A percentile compares a stretch with the other conserved stretches of the same genome.
phyloP scores from a whole-genome alignment of 495 filamentous ascomycete species.

The Aspergillus avenaceus region DNA sequence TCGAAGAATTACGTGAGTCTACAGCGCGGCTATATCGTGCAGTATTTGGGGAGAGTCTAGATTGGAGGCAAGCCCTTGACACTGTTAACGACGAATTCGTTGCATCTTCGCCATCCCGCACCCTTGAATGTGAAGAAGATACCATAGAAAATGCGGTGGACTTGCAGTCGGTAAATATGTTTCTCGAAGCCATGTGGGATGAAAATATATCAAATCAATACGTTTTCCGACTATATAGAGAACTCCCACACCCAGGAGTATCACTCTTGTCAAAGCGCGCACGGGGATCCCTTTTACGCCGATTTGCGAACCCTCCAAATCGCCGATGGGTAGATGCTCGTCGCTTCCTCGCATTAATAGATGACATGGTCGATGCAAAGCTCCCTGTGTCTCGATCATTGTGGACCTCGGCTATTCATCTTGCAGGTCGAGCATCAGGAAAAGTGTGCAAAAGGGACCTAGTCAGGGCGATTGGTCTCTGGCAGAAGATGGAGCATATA shows the following conservation, averaged over 20 bases:
- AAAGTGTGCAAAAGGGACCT: slow-evolving; percentile 59
- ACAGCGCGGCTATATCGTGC: slow-evolving; percentile 15
- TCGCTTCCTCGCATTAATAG: slow-evolving; percentile 76
- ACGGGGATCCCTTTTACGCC: slow-evolving; percentile 62
- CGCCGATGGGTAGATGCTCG: slow-evolving; percentile 47
- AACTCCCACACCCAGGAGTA: slow-evolving; percentile 62
- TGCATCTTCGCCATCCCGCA: neutral
- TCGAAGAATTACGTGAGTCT: slow-evolving; percentile 4
- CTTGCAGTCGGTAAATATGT: slow-evolving; percentile 29
- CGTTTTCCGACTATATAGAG: slow-evolving; percentile 57
- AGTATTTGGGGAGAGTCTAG: slow-evolving; percentile 11
- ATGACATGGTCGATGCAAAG: slow-evolving; percentile 68
- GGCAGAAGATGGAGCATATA: slow-evolving; percentile 82
- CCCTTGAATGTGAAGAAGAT: slow-evolving; percentile 27
- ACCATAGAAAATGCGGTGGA: slow-evolving; percentile 17
- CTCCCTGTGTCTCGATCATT: slow-evolving; percentile 61
- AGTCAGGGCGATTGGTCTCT: slow-evolving; percentile 70
- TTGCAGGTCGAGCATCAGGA: slow-evolving; percentile 67
- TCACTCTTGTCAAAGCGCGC: slow-evolving; percentile 53
- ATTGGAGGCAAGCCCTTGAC: slow-evolving; percentile 55
- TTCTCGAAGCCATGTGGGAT: slow-evolving; percentile 40
- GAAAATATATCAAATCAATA: slow-evolving; percentile 45
- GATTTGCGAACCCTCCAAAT: slow-evolving; percentile 51
- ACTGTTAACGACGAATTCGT: slow-evolving; percentile 32
- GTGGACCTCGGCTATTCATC: slow-evolving; percentile 81